Evolutionary conservation across 257 asterid genomes (phyloP).

Genomic region (Przewalskia tangutica): DNA sequence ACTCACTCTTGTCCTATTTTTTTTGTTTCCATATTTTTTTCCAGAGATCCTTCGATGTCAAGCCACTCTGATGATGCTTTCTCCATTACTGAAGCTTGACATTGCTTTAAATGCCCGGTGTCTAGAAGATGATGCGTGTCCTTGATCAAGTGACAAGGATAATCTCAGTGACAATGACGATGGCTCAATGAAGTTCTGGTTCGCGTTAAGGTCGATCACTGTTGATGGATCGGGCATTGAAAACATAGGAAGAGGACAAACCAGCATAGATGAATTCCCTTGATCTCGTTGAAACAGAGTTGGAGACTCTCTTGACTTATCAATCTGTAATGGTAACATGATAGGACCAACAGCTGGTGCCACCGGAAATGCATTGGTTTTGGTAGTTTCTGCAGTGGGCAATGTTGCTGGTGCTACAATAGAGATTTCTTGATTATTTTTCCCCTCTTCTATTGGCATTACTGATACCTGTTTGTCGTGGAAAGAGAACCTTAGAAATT

Average conservation of each 20-base stretch:
- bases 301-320: slow-evolving; percentile 23
- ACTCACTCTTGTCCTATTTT: slow-evolving; percentile 6
- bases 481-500: not conserved
- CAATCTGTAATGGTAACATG: slow-evolving; percentile 38
- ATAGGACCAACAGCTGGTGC: slow-evolving; percentile 35
- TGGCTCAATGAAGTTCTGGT: slow-evolving; percentile 28
- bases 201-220: slow-evolving; percentile 34
- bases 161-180: slow-evolving; percentile 46
- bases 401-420: slow-evolving; percentile 13
- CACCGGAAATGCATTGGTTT: slow-evolving; percentile 30
- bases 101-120: slow-evolving; percentile 22
- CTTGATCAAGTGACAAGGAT: slow-evolving; percentile 45
- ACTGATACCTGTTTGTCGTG: slow-evolving; percentile 43
- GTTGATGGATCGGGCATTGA: slow-evolving; percentile 23
- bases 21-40: slow-evolving; percentile 5
- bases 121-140: slow-evolving; percentile 29
- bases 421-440: slow-evolving; percentile 23
- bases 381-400: slow-evolving; percentile 13
- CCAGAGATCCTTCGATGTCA: slow-evolving; percentile 15
- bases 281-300: slow-evolving; percentile 14
- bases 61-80: slow-evolving; percentile 38
- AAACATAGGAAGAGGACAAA: slow-evolving; percentile 23
- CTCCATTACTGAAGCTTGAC: slow-evolving; percentile 38
- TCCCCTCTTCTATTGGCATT: slow-evolving; percentile 38
- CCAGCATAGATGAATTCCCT: slow-evolving; percentile 18